Evolutionary conservation across 805 yeast genomes (phyloP).

Genomic region (Ogataea siamensis): DNA sequence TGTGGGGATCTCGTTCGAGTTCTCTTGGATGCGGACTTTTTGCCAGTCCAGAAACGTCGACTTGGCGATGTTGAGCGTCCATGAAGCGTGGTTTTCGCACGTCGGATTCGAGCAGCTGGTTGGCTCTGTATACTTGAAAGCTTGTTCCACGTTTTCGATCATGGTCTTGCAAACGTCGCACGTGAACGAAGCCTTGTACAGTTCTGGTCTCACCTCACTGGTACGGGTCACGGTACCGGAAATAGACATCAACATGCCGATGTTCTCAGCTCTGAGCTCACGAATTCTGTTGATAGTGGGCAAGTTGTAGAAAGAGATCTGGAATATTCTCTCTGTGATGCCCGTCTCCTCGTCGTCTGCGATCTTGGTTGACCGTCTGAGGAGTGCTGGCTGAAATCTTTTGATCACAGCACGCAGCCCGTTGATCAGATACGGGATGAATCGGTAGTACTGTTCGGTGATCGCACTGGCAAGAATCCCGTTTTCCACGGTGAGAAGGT

Average conservation of each 20-base stretch:
- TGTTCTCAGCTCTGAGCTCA: conserved; percentile 84
- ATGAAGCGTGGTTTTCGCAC: conserved; percentile 80
- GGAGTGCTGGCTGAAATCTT: conserved; percentile 69
- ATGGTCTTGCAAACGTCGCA: conserved; percentile 86
- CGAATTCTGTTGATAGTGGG: conserved; percentile 83
- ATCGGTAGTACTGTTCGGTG: conserved; percentile 87
- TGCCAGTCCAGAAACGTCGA: conserved; percentile 96
- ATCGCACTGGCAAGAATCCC: conserved; percentile 90
- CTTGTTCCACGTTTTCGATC: conserved; percentile 88
- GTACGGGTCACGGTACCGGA: conserved; percentile 96
- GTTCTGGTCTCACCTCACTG: conserved; percentile 93
- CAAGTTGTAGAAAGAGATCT: conserved; percentile 82
- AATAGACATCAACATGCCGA: conserved; percentile 80
- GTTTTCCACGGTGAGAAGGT: conserved; percentile 69
- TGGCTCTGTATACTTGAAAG: conserved; percentile 92
- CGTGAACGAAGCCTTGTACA: conserved; percentile 79
- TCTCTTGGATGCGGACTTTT: conserved; percentile 90
- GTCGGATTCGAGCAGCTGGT: conserved; percentile 84
- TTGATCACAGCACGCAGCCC: conserved; percentile 75
- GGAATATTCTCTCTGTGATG: conserved; percentile 72
- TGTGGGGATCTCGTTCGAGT: conserved; percentile 93
- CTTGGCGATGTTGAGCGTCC: conserved; percentile 81
- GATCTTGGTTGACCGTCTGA: conserved; percentile 43
- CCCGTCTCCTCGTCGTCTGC: conserved; percentile 41
- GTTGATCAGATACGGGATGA: conserved; percentile 75